Conservation (phyloP, 257 asterid species). For the Fraxinus cuspidata region DNA sequence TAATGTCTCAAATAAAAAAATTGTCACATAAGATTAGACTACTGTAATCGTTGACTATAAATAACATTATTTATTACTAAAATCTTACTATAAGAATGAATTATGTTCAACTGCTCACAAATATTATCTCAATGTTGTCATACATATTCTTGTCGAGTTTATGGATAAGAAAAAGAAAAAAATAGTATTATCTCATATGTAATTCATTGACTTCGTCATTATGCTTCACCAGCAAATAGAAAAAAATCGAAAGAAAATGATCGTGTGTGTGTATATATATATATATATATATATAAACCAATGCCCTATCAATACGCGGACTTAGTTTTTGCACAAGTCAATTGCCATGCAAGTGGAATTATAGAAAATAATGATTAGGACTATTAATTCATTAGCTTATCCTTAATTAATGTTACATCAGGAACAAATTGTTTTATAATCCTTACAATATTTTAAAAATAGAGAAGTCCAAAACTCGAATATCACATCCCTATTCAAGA, state of each 20-base stretch:
- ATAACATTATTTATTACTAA: no score
- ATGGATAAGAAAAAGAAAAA: not conserved
- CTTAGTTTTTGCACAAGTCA: slow-evolving; percentile 23
- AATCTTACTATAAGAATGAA: not conserved
- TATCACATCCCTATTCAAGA: not conserved
- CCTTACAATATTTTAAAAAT: not conserved
- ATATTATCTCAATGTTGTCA: not conserved
- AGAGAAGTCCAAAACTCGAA: not conserved
- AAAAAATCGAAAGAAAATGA: no score
- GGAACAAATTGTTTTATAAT: not conserved
- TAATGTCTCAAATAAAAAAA: no score
- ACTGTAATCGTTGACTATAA: no score
- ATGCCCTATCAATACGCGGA: not conserved
- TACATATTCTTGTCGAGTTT: no score
- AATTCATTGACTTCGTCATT: not conserved
- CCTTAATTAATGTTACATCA: slow-evolving; percentile 13
- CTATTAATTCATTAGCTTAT: slow-evolving; percentile 3
- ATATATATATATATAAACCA: no score
- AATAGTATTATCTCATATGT: no score
- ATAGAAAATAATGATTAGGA: not conserved
- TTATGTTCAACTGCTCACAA: not conserved
- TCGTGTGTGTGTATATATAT: no score
- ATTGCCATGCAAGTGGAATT: slow-evolving; percentile 9
- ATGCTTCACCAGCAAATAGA: not conserved
- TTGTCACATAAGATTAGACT: no score